phyloP scores from a whole-genome alignment of 768 basidiomycete species.

The Lactifluus echinatus region DNA sequence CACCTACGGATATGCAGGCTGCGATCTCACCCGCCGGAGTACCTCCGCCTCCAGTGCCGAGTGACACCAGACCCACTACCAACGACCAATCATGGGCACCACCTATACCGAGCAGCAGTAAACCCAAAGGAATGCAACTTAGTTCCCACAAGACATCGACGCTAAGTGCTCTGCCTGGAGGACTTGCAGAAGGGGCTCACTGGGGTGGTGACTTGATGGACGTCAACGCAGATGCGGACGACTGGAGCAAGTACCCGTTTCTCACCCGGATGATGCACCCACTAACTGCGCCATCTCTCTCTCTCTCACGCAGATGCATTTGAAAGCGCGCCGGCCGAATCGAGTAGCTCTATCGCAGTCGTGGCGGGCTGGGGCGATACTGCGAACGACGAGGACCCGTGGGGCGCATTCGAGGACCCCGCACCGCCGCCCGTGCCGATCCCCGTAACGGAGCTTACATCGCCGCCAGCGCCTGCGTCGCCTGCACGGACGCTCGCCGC shows the following conservation, averaged over 20 bases:
- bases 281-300: neutral
- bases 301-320: constrained; percentile 24
- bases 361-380: constrained; percentile 24
- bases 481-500: neutral
- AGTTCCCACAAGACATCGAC: constrained; percentile 43
- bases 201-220: constrained; percentile 76
- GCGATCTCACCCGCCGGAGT: neutral
- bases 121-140: constrained; percentile 59
- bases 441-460: constrained; percentile 12
- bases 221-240: constrained; percentile 85
- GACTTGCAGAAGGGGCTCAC: constrained; percentile 50
- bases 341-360: constrained; percentile 20
- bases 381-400: constrained; percentile 19
- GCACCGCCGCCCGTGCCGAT: constrained; percentile 7
- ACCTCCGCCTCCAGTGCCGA: constrained; percentile 14
- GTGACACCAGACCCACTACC: constrained; percentile 3
- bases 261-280: neutral
- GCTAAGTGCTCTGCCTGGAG: constrained; percentile 38
- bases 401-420: constrained; percentile 18
- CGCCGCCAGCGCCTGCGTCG: neutral
- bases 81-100: neutral
- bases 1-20: neutral
- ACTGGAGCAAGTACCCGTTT: constrained; percentile 70
- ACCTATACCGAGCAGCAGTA: constrained; percentile 26
- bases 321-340: constrained; percentile 27